Base-by-base conservation (phyloP, 345 rosid genomes). In the Laguncularia racemosa region DNA sequence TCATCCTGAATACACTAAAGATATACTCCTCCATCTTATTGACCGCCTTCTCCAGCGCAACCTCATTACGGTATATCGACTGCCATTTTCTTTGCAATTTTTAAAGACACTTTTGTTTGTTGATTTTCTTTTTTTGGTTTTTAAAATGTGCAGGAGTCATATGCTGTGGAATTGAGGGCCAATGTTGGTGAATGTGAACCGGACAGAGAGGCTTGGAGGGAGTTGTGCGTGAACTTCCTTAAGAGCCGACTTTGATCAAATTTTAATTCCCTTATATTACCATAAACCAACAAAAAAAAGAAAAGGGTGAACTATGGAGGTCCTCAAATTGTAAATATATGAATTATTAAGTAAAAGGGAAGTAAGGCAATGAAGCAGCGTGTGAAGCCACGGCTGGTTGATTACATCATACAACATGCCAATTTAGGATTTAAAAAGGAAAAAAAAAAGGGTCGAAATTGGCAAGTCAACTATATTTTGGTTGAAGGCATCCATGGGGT, bases 1-100 rank as follows among this genome's bases (percentile, higher is more conserved):
- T 21, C 95, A 86, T 64, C 95, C 90, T 0, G 88, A 86, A 62
- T 81, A 81, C 73, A 78, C 65, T 21, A 70, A 49, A 16, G 90
- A 84, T 79, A 84, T 86, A n/a, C 80, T 86, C 20, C 51, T 61
- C 44, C 74, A 76, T 64, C 57, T 86, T 46, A 58, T 81, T 1
- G 82, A 81, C 45, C 83, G 80, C 3, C 84, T 80, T 58, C 62
- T 59, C 12, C 68, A 64, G 16, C 69, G 66, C 16, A 17, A 63
- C 18, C 50, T 67, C 6, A 79, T 86, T 17, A 17, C 12, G 64
- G 89, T 83, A 56, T 8, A 16, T 19, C 20, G 5, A 51, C n/a
- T n/a, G n/a, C n/a, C n/a, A n/a, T n/a, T n/a, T n/a, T n/a, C n/a
- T n/a, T n/a, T n/a, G n/a, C n/a, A n/a, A n/a, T n/a, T n/a, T n/a